Evolutionary conservation across 495 filamentous ascomycete genomes (phyloP).

Genomic region (Peziza echinospora): DNA sequence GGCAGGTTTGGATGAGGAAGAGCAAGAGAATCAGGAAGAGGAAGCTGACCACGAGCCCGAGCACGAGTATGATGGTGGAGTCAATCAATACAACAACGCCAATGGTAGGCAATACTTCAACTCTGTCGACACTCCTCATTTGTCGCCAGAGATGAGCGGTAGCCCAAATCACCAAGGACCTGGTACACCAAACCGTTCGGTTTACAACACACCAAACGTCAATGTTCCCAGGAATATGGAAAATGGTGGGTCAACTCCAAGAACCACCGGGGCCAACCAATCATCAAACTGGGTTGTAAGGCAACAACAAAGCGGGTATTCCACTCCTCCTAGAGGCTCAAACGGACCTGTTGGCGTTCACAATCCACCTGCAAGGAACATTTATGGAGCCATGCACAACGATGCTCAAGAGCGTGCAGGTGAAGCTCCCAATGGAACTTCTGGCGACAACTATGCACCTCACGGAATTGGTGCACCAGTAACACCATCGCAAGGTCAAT

Average conservation of each 20-base stretch:
- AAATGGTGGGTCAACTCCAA: conserved; percentile 61
- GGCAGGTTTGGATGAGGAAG: conserved; percentile 33
- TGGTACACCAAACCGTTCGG: conserved; percentile 12
- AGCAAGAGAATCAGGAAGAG: conserved; percentile 32
- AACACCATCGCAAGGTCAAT: conserved; percentile 29
- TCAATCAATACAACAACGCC: conserved; percentile 44
- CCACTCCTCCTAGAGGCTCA: conserved; percentile 51
- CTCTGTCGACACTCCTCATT: conserved; percentile 50
- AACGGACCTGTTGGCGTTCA: conserved; percentile 8
- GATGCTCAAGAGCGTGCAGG: conserved; percentile 21
- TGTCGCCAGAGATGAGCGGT: conserved; percentile 66
- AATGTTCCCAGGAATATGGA: conserved; percentile 16
- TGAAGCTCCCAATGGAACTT: neutral
- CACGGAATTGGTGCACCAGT: conserved; percentile 28
- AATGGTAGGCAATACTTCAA: conserved; percentile 40
- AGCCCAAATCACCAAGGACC: conserved; percentile 58
- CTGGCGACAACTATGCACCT: neutral
- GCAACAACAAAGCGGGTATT: conserved; percentile 43
- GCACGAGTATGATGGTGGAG: conserved; percentile 51
- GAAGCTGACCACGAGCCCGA: conserved; percentile 46
- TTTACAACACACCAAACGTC: conserved; percentile 10
- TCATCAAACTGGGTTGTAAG: conserved; percentile 57
- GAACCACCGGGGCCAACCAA: conserved; percentile 44
- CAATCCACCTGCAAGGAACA: conserved; percentile 38
- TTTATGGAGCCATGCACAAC: conserved; percentile 82